phyloP scores from a whole-genome alignment of 2,329 filamentous ascomycete genomes.

The Aspergillus quadricinctus region DNA sequence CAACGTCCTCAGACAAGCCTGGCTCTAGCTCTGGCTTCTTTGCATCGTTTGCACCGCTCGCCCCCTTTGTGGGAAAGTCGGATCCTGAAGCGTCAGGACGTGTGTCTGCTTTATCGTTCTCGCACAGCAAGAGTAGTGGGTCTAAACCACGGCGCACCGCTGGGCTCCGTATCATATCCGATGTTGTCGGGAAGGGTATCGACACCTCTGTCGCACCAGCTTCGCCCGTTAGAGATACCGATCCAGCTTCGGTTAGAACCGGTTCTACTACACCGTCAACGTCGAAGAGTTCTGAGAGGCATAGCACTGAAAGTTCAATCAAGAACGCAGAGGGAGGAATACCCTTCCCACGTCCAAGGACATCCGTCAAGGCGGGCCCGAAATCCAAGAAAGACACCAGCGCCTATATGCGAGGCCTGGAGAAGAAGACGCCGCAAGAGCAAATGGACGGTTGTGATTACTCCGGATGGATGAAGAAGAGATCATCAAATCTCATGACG shows the following conservation, averaged over 20 bases:
- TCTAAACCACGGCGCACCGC: slow-evolving; percentile 56
- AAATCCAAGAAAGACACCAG: slow-evolving; percentile 93
- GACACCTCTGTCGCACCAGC: slow-evolving; percentile 39
- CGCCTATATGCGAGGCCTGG: slow-evolving; percentile 81
- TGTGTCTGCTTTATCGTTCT: slow-evolving; percentile 45
- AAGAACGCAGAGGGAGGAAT: slow-evolving; percentile 46
- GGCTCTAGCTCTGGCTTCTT: slow-evolving; percentile 36
- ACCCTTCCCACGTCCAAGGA: slow-evolving; percentile 49
- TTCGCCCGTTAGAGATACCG: slow-evolving; percentile 49
- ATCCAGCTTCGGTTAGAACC: slow-evolving; percentile 66
- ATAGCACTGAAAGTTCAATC: slow-evolving; percentile 61
- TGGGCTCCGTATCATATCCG: slow-evolving; percentile 81
- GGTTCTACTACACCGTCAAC: slow-evolving; percentile 67
- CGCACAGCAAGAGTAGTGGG: slow-evolving; percentile 55
- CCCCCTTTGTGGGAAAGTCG: slow-evolving; percentile 40
- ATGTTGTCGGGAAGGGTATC: slow-evolving; percentile 57
- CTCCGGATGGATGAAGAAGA: slow-evolving; percentile 99
- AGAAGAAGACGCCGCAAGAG: slow-evolving; percentile 74
- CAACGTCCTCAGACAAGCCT: slow-evolving; percentile 52
- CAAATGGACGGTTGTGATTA: slow-evolving; percentile 87
- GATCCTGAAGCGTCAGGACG: slow-evolving; percentile 50
- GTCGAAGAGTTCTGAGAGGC: slow-evolving; percentile 71
- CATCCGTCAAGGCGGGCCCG: slow-evolving; percentile 41
- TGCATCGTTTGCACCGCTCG: slow-evolving; percentile 48
- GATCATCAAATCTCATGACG: slow-evolving; percentile 90